phyloP scores from a whole-genome alignment of 1,284 basidiomycete species.

The Sporisorium graminicola region DNA sequence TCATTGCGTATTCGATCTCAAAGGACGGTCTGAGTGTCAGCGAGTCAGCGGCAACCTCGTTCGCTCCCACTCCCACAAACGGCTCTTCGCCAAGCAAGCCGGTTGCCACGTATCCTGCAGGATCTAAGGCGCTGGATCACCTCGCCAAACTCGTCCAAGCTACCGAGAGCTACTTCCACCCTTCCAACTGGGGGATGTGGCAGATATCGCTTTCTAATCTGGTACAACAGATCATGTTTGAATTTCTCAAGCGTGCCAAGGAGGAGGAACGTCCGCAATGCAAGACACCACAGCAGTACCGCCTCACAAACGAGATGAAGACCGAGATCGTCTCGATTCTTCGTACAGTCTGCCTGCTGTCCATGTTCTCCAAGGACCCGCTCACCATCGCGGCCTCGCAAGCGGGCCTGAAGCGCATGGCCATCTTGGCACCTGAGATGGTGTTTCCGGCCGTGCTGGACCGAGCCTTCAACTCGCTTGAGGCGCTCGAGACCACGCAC shows the following conservation, averaged over 20 bases:
- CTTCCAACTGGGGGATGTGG: slow-evolving; percentile 71
- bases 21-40: slow-evolving; percentile 77
- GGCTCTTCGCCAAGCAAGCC: slow-evolving; percentile 27
- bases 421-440: slow-evolving; percentile 84
- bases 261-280: slow-evolving; percentile 85
- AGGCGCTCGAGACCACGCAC: slow-evolving; percentile 74
- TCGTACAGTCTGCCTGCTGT: slow-evolving; percentile 87
- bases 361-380: slow-evolving; percentile 90
- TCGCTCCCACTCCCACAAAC: slow-evolving; percentile 30
- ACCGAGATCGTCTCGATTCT: slow-evolving; percentile 84
- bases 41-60: slow-evolving; percentile 31
- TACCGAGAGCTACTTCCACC: slow-evolving; percentile 93
- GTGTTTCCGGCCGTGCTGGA: slow-evolving; percentile 94
- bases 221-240: slow-evolving; percentile 82
- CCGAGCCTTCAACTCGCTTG: slow-evolving; percentile 88
- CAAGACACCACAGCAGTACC: slow-evolving; percentile 81
- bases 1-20: slow-evolving; percentile 91
- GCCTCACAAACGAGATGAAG: slow-evolving; percentile 85
- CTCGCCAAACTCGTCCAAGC: slow-evolving; percentile 90
- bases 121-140: slow-evolving; percentile 89
- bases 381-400: slow-evolving; percentile 72
- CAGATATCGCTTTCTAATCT: slow-evolving; percentile 81
- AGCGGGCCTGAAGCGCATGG: slow-evolving; percentile 75
- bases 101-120: slow-evolving; percentile 77
- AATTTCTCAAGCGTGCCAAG: slow-evolving; percentile 74